These are phyloP conservation scores for Stagonosporopsis vannaccii DNA, from an alignment of 2,329 filamentous ascomycete species.

Conservation along the genomic window DNA sequence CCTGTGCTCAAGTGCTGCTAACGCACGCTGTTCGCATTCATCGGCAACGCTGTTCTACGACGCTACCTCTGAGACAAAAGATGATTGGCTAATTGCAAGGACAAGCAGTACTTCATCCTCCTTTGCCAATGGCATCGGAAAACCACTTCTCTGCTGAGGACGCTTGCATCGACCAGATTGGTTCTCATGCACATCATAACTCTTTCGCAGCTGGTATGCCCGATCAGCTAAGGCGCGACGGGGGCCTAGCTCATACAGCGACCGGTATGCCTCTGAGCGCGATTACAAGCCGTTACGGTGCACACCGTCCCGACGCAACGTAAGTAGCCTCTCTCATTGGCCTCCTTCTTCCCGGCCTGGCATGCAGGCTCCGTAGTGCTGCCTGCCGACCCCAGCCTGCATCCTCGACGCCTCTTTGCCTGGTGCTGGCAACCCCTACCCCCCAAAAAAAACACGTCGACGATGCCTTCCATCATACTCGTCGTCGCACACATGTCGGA, in stretches of 20 bases:
- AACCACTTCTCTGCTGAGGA: conserved; percentile 55
- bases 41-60: conserved; percentile 45
- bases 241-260: conserved; percentile 56
- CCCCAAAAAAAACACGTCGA: conserved; percentile 53
- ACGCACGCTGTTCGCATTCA: conserved; percentile 51
- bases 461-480: conserved; percentile 44
- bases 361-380: conserved; percentile 46
- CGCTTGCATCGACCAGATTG: conserved; percentile 56
- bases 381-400: conserved; percentile 48
- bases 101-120: conserved; percentile 54
- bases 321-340: conserved; percentile 59
- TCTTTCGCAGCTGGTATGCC: conserved; percentile 53
- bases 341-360: conserved; percentile 39
- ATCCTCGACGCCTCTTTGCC: conserved; percentile 47
- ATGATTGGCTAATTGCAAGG: conserved; percentile 52
- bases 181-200: conserved; percentile 55
- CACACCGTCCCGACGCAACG: conserved; percentile 62
- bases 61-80: conserved; percentile 27
- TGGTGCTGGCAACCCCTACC: conserved; percentile 48
- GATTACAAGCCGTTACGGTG: conserved; percentile 59
- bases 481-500: conserved; percentile 49
- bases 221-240: conserved; percentile 61
- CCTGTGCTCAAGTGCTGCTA: conserved; percentile 30
- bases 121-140: conserved; percentile 52
- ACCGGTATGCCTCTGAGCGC: conserved; percentile 56